Conservation (phyloP, 306 rosid genomes). For the Cucumis cinereus region DNA sequence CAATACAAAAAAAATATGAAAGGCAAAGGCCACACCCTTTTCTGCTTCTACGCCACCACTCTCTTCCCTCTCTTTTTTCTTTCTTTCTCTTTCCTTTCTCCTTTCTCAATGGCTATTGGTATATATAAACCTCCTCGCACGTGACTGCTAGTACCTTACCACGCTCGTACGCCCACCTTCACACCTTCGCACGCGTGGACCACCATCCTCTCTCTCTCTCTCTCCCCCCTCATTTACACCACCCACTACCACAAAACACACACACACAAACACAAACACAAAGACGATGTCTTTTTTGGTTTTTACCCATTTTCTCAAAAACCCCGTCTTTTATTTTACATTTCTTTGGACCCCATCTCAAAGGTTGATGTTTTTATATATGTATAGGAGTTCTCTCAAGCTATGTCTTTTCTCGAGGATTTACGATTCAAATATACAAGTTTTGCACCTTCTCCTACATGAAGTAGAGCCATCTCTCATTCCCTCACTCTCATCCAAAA, state of each 20-base stretch:
- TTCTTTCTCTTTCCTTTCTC: background rate
- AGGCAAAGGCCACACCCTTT: conserved; percentile 11
- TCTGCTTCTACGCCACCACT: conserved; percentile 13
- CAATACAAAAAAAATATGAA: conserved; percentile 20
- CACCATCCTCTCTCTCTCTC: background rate
- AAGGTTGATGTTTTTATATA: too few species aligned
- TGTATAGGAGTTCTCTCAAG: too few species aligned
- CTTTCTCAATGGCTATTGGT: conserved; percentile 10
- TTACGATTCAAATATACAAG: too few species aligned
- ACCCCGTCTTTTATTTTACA: background rate
- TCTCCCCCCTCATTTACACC: background rate
- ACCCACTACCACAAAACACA: background rate
- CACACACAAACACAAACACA: background rate
- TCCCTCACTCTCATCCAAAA: too few species aligned
- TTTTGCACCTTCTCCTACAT: too few species aligned
- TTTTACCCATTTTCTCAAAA: background rate
- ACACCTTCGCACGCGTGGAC: conserved; percentile 5
- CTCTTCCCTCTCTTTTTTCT: background rate
- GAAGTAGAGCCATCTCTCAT: too few species aligned
- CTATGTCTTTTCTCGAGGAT: too few species aligned
- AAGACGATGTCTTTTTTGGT: background rate
- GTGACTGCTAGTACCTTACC: conserved; percentile 26
- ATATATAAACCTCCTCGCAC: conserved; percentile 52
- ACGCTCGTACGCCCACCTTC: conserved; percentile 22
- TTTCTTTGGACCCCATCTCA: background rate